phyloP scores from a whole-genome alignment of 2,329 filamentous ascomycete genomes.

The Colletotrichum liaoningense region DNA sequence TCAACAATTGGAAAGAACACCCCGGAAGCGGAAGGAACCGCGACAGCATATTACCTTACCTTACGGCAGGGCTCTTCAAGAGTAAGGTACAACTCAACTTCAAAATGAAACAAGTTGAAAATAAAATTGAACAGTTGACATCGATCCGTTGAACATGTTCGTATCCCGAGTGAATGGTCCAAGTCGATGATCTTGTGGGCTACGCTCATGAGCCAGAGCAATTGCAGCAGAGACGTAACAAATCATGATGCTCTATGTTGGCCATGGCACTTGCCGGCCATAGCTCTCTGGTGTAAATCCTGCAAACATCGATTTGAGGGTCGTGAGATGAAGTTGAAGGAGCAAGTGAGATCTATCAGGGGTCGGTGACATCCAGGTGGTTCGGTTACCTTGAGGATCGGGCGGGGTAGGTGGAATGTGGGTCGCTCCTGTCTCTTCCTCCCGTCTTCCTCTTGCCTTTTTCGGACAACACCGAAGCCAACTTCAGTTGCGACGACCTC shows the following conservation, averaged over 20 bases:
- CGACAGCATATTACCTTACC: background rate
- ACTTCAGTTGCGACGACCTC: background rate
- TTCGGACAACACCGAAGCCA: background rate
- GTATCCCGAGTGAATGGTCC: background rate
- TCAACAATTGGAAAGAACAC: no score
- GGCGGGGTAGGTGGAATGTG: background rate
- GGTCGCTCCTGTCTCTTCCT: background rate
- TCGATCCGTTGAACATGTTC: background rate
- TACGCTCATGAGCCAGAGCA: background rate
- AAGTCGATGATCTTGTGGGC: background rate
- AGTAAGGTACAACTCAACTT: background rate
- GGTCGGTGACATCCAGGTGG: background rate
- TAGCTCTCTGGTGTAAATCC: background rate
- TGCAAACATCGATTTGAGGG: background rate
- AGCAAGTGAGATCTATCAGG: background rate
- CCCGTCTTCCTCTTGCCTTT: slow-evolving; percentile 14
- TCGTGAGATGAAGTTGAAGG: background rate
- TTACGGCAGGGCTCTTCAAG: background rate
- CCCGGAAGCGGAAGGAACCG: background rate
- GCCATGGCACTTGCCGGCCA: background rate
- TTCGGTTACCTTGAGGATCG: background rate
- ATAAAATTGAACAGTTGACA: background rate
- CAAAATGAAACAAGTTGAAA: background rate
- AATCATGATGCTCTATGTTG: background rate
- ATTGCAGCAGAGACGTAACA: background rate